Conservation (phyloP, 164 flowering plant genomes). For the Vitis rupestris region DNA sequence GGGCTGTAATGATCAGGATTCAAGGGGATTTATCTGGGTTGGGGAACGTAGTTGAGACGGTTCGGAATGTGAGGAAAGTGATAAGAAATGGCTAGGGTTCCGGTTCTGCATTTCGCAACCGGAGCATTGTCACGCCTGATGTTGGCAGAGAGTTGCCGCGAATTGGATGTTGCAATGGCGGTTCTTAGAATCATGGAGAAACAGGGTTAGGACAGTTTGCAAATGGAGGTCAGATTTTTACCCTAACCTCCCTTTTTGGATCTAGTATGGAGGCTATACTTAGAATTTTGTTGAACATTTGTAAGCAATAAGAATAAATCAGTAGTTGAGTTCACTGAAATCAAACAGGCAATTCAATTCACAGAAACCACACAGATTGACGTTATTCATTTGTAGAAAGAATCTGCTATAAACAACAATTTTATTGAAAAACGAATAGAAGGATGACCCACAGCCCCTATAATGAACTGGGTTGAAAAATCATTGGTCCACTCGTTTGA, state of each 20-base stretch:
- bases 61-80: slow-evolving; percentile 55
- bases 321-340: too few species aligned
- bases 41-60: slow-evolving; percentile 48
- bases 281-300: background rate
- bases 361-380: too few species aligned
- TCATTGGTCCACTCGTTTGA: too few species aligned
- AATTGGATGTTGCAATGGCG: slow-evolving; percentile 41
- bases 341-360: too few species aligned
- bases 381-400: too few species aligned
- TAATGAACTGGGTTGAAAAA: too few species aligned
- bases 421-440: too few species aligned
- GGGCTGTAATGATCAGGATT: slow-evolving; percentile 65
- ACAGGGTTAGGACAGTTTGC: slow-evolving; percentile 23
- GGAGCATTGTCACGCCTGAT: slow-evolving; percentile 72
- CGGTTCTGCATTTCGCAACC: slow-evolving; percentile 71
- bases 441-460: too few species aligned
- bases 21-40: slow-evolving; percentile 42
- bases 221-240: slow-evolving; percentile 5
- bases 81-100: slow-evolving; percentile 70
- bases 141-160: slow-evolving; percentile 45
- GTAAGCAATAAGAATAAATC: background rate
- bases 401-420: too few species aligned
- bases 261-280: background rate
- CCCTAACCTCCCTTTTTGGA: background rate
- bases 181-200: slow-evolving; percentile 39